Evolutionary conservation across 345 rosid genomes (phyloP).

Genomic region (Pseudoturritis turrita): DNA sequence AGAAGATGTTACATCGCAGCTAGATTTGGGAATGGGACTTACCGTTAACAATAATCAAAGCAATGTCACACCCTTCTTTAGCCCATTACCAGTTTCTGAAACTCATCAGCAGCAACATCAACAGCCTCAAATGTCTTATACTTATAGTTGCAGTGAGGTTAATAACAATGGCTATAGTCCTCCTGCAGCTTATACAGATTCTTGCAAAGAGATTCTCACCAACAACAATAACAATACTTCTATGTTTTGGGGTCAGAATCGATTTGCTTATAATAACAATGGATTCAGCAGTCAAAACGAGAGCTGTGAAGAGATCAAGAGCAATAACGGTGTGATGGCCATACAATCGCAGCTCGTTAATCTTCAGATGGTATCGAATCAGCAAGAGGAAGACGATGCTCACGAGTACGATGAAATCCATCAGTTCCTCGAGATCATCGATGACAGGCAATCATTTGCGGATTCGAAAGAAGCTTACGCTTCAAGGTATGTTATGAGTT

Average conservation of each 20-base stretch:
- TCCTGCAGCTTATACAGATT: slow-evolving; percentile 30
- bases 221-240: not conserved
- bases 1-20: slow-evolving; percentile 54
- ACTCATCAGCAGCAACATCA: slow-evolving; percentile 40
- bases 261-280: slow-evolving; percentile 27
- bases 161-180: slow-evolving; percentile 28
- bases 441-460: slow-evolving; percentile 73
- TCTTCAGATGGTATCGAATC: slow-evolving; percentile 37
- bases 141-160: slow-evolving; percentile 32
- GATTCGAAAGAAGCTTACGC: slow-evolving; percentile 58
- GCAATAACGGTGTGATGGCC: slow-evolving; percentile 28
- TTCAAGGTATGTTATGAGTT: slow-evolving; percentile 39
- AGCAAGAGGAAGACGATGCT: slow-evolving; percentile 32
- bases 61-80: slow-evolving; percentile 8
- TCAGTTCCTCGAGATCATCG: slow-evolving; percentile 69
- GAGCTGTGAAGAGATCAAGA: slow-evolving; percentile 20
- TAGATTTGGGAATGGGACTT: slow-evolving; percentile 75
- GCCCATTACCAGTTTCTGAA: slow-evolving; percentile 9
- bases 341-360: slow-evolving; percentile 48
- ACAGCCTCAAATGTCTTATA: slow-evolving; percentile 42
- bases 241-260: slow-evolving; percentile 14
- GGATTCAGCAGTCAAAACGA: slow-evolving; percentile 40
- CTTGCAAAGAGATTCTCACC: slow-evolving; percentile 35
- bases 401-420: slow-evolving; percentile 73
- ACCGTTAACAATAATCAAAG: slow-evolving; percentile 31